Evolutionary conservation across 495 filamentous ascomycete species (phyloP).

Genomic region (Xylaria flabelliformis): DNA sequence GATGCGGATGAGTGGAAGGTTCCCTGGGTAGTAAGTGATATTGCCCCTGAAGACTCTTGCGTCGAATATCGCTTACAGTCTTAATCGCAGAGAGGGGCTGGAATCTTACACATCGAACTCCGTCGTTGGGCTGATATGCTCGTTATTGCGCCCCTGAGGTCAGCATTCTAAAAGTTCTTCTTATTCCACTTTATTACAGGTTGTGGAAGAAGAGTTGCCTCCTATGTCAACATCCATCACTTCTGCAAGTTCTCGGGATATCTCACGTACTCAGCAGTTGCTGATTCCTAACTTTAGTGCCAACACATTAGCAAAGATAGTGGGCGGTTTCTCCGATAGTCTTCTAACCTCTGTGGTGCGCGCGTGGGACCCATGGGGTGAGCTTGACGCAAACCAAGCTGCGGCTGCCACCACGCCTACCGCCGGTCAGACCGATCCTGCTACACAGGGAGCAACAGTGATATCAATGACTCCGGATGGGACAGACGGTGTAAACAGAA

Average conservation of each 20-base stretch:
- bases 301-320: slow-evolving; percentile 82
- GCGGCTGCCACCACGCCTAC: background rate
- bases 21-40: slow-evolving; percentile 60
- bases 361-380: slow-evolving; percentile 82
- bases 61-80: slow-evolving; percentile 3
- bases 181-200: background rate
- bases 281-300: slow-evolving; percentile 53
- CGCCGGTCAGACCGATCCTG: background rate
- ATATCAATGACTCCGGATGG: background rate
- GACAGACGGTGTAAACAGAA: slow-evolving; percentile 17
- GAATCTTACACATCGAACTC: slow-evolving; percentile 86
- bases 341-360: slow-evolving; percentile 75
- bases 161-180: background rate
- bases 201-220: background rate
- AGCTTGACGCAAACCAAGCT: slow-evolving; percentile 51
- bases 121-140: slow-evolving; percentile 76
- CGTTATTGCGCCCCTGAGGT: slow-evolving; percentile 72
- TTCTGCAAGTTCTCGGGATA: background rate
- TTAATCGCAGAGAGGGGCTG: slow-evolving; percentile 54
- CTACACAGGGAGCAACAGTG: background rate
- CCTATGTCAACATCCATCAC: background rate
- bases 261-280: background rate
- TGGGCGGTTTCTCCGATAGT: slow-evolving; percentile 68
- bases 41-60: background rate
- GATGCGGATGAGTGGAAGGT: slow-evolving; percentile 82